A percentile compares a stretch with the other conserved stretches of the same genome.
Conservation (phyloP, 345 rosid species). For the Gossypium stocksii region DNA sequence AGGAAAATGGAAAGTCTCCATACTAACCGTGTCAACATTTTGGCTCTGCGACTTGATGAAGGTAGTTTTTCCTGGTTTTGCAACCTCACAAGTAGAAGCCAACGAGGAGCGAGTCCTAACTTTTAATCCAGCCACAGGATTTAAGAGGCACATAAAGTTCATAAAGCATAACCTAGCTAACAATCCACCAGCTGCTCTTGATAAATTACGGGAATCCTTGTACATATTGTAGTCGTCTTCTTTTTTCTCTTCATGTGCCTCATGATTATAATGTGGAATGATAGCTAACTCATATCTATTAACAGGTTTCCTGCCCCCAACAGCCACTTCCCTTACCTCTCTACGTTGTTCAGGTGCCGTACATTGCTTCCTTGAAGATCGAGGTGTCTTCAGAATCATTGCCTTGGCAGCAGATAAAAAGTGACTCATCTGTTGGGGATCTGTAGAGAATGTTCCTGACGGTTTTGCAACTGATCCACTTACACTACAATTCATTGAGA, state of each 20-base stretch:
- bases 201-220: conserved; percentile 30
- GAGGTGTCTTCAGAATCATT: conserved; percentile 67
- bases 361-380: conserved; percentile 51
- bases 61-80: conserved; percentile 42
- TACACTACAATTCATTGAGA: conserved; percentile 48
- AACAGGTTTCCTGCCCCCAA: conserved; percentile 23
- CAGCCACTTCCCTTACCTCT: conserved; percentile 35
- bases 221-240: conserved; percentile 39
- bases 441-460: conserved; percentile 42
- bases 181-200: conserved; percentile 67
- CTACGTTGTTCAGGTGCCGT: conserved; percentile 45
- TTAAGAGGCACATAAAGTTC: conserved; percentile 50
- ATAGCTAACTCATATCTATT: conserved; percentile 24
- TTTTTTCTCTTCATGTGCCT: conserved; percentile 37
- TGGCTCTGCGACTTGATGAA: conserved; percentile 40
- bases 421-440: conserved; percentile 67
- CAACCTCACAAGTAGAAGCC: conserved; percentile 31
- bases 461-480: conserved; percentile 38
- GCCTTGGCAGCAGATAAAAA: conserved; percentile 96
- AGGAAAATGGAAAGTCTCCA: neutral
- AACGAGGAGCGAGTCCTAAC: conserved; percentile 31
- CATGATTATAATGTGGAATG: conserved; percentile 33
- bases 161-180: conserved; percentile 63
- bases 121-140: conserved; percentile 59
- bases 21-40: conserved; percentile 42